phyloP scores from a whole-genome alignment of 2,329 filamentous ascomycete species.

The Talaromyces sp. region DNA sequence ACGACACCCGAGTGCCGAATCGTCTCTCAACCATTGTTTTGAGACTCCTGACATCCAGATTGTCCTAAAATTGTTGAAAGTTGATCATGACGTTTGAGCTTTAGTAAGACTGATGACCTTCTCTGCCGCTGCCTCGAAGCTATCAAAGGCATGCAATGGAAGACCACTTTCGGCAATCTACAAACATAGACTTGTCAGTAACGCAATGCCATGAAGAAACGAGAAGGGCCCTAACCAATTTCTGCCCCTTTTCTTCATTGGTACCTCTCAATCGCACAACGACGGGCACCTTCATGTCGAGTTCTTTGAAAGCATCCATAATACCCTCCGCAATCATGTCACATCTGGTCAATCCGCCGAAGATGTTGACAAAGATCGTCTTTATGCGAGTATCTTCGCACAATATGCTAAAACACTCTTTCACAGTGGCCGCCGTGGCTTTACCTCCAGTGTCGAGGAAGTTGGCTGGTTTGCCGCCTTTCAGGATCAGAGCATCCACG shows the following conservation, averaged over 20 bases:
- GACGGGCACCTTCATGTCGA: constrained; percentile 65
- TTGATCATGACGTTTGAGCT: neutral
- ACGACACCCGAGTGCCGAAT: neutral
- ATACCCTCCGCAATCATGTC: constrained; percentile 80
- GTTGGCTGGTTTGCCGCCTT: constrained; percentile 70
- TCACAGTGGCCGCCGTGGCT: constrained; percentile 77
- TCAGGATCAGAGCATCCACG: constrained; percentile 69
- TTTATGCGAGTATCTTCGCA: constrained; percentile 68
- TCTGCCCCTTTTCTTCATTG: constrained; percentile 67
- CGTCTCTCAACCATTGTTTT: neutral
- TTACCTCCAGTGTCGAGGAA: constrained; percentile 90
- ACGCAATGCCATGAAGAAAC: neutral
- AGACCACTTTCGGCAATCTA: constrained; percentile 65
- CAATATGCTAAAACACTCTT: constrained; percentile 71
- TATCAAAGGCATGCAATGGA: constrained; percentile 67
- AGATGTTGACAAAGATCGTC: constrained; percentile 70
- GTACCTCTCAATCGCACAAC: constrained; percentile 76
- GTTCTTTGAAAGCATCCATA: constrained; percentile 67
- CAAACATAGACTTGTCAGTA: neutral
- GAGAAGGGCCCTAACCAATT: constrained; percentile 48
- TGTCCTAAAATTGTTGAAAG: neutral
- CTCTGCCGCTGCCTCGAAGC: constrained; percentile 68
- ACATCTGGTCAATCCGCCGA: constrained; percentile 67
- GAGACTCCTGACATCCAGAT: neutral
- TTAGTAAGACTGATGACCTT: constrained; percentile 61